Evolutionary conservation across 2,329 filamentous ascomycete species (phyloP).

Genomic region (Arthroderma sp.): DNA sequence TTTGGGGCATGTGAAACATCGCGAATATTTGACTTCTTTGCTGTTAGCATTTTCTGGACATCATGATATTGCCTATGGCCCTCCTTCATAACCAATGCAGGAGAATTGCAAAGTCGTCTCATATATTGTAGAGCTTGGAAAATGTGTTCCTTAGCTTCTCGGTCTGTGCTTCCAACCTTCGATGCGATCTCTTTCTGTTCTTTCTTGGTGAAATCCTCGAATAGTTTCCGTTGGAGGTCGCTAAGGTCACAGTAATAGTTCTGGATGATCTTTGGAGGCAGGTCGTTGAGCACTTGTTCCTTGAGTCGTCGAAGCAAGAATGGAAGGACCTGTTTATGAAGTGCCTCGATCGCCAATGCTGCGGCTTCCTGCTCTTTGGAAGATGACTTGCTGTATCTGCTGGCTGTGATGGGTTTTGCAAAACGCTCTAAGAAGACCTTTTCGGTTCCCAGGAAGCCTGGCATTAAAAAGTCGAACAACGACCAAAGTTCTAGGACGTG

Average conservation of each 20-base stretch:
- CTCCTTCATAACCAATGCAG: conserved; percentile 89
- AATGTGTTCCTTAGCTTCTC: conserved; percentile 92
- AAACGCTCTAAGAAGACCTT: conserved; percentile 96
- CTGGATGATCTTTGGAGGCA: conserved; percentile 95
- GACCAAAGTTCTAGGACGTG: conserved; percentile 97
- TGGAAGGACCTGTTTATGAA: conserved; percentile 94
- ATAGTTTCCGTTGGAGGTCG: conserved; percentile 85
- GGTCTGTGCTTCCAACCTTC: conserved; percentile 72
- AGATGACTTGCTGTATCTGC: conserved; percentile 89
- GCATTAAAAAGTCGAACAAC: conserved; percentile 97
- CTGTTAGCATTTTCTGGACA: conserved; percentile 65
- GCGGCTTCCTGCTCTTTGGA: conserved; percentile 97
- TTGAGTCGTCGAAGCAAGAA: conserved; percentile 93
- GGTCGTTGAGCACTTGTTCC: conserved; percentile 89
- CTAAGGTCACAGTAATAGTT: conserved; percentile 99
- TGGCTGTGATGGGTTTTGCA: conserved; percentile 87
- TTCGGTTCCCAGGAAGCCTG: conserved; percentile 87
- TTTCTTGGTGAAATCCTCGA: conserved; percentile 91
- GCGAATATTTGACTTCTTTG: conserved; percentile 67
- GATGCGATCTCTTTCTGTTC: conserved; percentile 78
- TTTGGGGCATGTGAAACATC: conserved; percentile 87
- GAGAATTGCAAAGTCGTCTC: conserved; percentile 97
- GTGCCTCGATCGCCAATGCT: conserved; percentile 88
- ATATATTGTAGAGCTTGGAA: conserved; percentile 99
- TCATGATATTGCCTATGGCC: conserved; percentile 81